phyloP scores from a whole-genome alignment of 176 grass and related monocot genomes.

The Oropetium thomaeum region DNA sequence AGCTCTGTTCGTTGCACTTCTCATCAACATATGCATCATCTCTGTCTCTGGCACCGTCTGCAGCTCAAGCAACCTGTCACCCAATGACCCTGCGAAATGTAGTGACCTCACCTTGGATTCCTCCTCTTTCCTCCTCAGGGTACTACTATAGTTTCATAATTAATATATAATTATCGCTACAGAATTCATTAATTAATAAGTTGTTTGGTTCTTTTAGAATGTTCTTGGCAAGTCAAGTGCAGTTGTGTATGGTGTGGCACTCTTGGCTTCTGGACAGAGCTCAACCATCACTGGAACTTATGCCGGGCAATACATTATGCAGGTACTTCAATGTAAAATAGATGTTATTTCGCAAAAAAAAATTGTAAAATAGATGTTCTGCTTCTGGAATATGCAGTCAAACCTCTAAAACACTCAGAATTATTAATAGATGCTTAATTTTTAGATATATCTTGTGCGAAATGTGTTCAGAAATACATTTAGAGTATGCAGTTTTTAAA shows the following conservation, averaged over 20 bases:
- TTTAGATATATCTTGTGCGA: background rate
- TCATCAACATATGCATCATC: slow-evolving; percentile 68
- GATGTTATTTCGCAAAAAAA: too few species aligned
- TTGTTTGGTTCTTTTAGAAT: slow-evolving; percentile 49
- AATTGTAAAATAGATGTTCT: too few species aligned
- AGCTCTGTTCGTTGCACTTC: slow-evolving; percentile 63
- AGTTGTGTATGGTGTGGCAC: slow-evolving; percentile 54
- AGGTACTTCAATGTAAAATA: slow-evolving; percentile 29
- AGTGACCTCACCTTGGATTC: slow-evolving; percentile 50
- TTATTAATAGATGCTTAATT: background rate
- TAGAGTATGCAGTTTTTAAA: background rate
- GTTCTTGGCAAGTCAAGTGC: slow-evolving; percentile 64
- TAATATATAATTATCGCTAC: background rate
- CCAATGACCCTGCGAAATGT: slow-evolving; percentile 37
- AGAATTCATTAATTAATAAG: background rate
- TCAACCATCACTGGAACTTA: slow-evolving; percentile 80
- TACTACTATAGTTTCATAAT: background rate
- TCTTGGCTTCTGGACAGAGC: slow-evolving; percentile 75
- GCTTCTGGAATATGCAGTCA: background rate
- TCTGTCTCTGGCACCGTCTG: slow-evolving; percentile 56
- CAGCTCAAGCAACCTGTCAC: slow-evolving; percentile 35
- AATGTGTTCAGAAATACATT: background rate
- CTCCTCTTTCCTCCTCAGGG: slow-evolving; percentile 72
- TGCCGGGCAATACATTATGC: slow-evolving; percentile 73
- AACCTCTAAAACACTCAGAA: background rate